Percentiles rank a stretch among this genome's conserved stretches.
These are phyloP conservation scores for Lepidium africanum DNA, from an alignment of 345 rosid genomes.

Conservation along the genomic window DNA sequence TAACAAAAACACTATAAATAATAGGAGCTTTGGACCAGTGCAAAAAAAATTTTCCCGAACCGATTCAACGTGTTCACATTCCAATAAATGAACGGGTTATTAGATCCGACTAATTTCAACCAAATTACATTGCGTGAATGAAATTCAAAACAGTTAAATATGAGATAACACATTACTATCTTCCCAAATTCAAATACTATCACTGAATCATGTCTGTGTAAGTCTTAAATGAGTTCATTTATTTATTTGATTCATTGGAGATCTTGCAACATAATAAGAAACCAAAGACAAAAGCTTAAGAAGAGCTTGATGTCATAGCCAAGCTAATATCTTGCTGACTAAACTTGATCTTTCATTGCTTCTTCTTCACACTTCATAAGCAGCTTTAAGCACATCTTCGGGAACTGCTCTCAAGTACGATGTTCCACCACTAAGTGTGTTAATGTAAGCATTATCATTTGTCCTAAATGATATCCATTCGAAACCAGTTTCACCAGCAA, in stretches of 20 bases:
- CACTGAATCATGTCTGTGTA: too few relatives aligned
- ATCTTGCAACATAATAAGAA: background rate
- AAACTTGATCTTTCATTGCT: constrained; percentile 48
- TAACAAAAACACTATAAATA: too few relatives aligned
- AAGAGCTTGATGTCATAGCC: constrained; percentile 4
- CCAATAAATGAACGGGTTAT: too few relatives aligned
- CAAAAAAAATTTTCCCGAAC: too few relatives aligned
- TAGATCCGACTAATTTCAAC: too few relatives aligned
- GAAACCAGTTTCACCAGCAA: constrained; percentile 43
- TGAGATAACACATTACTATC: too few relatives aligned
- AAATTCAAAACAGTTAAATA: too few relatives aligned
- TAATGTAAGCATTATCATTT: constrained; percentile 39
- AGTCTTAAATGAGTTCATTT: background rate
- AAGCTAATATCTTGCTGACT: constrained; percentile 32
- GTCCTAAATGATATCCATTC: constrained; percentile 72
- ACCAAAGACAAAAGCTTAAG: background rate
- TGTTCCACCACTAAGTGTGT: constrained; percentile 45
- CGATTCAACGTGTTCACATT: too few relatives aligned
- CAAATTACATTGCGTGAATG: too few relatives aligned
- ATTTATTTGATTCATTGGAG: constrained; percentile 6
- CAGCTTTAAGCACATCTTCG: constrained; percentile 39
- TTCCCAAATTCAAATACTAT: too few relatives aligned
- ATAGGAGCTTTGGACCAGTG: too few relatives aligned
- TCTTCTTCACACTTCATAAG: constrained; percentile 47
- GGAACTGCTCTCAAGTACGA: constrained; percentile 53